Conservation (phyloP, 2,329 filamentous ascomycete genomes). For the Aspergillus thermomutatus region DNA sequence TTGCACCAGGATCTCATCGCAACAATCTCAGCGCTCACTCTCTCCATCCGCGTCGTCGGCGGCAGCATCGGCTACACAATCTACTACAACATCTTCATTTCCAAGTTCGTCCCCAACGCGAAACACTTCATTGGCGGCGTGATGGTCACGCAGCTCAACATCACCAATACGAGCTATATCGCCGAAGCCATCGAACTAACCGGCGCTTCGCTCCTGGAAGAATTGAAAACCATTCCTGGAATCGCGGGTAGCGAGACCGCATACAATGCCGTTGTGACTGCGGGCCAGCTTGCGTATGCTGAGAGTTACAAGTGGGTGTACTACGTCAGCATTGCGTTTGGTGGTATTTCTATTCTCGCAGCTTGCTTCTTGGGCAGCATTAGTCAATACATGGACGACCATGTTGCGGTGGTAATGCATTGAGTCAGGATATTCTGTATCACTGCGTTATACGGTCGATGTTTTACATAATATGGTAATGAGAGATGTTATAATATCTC, state of each 20-base stretch:
- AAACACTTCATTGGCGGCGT: slow-evolving; percentile 49
- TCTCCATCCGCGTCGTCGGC: slow-evolving; percentile 67
- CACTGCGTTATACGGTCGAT: neutral
- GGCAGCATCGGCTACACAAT: slow-evolving; percentile 63
- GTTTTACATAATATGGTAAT: neutral
- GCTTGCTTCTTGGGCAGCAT: slow-evolving; percentile 60
- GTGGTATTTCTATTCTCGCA: slow-evolving; percentile 54
- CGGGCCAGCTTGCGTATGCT: slow-evolving; percentile 56
- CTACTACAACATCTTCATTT: slow-evolving; percentile 52
- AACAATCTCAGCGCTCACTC: slow-evolving; percentile 64
- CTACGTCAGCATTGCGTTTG: slow-evolving; percentile 61
- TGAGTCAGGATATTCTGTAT: slow-evolving; percentile 1
- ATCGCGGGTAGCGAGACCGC: slow-evolving; percentile 51
- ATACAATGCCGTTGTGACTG: slow-evolving; percentile 52
- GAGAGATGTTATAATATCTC: neutral
- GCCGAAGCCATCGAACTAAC: slow-evolving; percentile 53
- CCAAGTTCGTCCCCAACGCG: slow-evolving; percentile 46
- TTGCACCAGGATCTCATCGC: slow-evolving; percentile 58
- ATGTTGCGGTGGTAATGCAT: slow-evolving; percentile 52
- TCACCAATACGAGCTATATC: slow-evolving; percentile 49
- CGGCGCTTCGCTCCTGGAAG: slow-evolving; percentile 49
- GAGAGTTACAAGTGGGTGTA: slow-evolving; percentile 61
- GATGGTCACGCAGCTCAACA: slow-evolving; percentile 48
- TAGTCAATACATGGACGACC: slow-evolving; percentile 55
- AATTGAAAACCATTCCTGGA: slow-evolving; percentile 49